A percentile compares a stretch with the other conserved stretches of the same genome.
Evolutionary conservation across 2,329 filamentous ascomycete genomes (phyloP).

Genomic region (Sphaceloma murrayae): DNA sequence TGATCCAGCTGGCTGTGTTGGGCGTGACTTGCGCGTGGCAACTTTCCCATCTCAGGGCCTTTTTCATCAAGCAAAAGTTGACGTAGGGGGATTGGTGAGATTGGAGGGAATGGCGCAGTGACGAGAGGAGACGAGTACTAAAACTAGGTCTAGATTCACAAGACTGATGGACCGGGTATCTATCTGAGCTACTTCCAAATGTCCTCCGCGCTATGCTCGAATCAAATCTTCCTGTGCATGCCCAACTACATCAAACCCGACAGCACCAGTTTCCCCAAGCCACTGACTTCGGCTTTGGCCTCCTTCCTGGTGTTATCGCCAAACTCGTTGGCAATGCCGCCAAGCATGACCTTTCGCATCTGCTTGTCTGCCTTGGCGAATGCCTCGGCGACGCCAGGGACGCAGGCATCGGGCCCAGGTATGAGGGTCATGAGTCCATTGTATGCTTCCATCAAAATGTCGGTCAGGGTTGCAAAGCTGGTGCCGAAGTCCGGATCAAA

Average conservation of each 20-base stretch:
- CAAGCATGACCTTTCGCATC: slow-evolving; percentile 80
- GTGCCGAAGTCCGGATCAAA: slow-evolving; percentile 97
- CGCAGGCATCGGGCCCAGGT: slow-evolving; percentile 58
- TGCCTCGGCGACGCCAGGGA: slow-evolving; percentile 57
- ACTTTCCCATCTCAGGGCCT: slow-evolving; percentile 83
- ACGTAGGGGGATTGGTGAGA: slow-evolving; percentile 63
- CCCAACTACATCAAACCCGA: slow-evolving; percentile 62
- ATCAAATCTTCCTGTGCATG: not conserved
- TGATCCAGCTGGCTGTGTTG: slow-evolving; percentile 79
- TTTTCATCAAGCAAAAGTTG: slow-evolving; percentile 99
- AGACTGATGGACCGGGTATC: too few species aligned
- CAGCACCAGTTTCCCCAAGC: slow-evolving; percentile 78
- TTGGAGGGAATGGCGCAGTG: not conserved
- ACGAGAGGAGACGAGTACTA: not conserved
- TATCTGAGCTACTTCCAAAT: slow-evolving; percentile 4
- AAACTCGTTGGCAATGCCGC: slow-evolving; percentile 81
- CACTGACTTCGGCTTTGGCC: slow-evolving; percentile 71
- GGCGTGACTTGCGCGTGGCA: slow-evolving; percentile 92
- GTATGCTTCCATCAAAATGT: slow-evolving; percentile 90
- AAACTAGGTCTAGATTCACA: too few species aligned
- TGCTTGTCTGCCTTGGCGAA: slow-evolving; percentile 83
- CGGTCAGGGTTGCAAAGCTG: slow-evolving; percentile 90
- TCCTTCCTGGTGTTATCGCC: slow-evolving; percentile 73
- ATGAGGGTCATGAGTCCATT: slow-evolving; percentile 66
- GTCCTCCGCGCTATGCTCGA: slow-evolving; percentile 15